phyloP scores from a whole-genome alignment of 192 early-diverging fungal genomes.

The Coemansia biformis region DNA sequence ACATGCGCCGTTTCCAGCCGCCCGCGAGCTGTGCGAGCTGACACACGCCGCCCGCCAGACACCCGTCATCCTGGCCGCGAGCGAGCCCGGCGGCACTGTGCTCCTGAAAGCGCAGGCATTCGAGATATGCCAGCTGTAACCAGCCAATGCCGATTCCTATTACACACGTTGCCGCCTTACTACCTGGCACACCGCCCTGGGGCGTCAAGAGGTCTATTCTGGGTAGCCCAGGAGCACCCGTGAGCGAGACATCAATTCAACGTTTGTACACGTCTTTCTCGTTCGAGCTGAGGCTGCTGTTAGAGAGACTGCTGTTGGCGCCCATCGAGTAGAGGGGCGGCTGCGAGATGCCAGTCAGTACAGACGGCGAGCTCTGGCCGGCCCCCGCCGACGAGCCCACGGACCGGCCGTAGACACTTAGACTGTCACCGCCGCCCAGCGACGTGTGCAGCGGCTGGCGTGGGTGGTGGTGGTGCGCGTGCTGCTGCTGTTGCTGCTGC shows the following conservation, averaged over 20 bases:
- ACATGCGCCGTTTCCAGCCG: slow-evolving; percentile 3
- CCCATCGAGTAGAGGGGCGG: slow-evolving; percentile 37
- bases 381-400: neutral
- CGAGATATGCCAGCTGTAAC: slow-evolving; percentile 2
- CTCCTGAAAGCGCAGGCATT: slow-evolving; percentile 16
- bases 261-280: slow-evolving; percentile 47
- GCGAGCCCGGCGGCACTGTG: slow-evolving; percentile 24
- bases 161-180: too few species aligned
- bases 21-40: slow-evolving; percentile 7
- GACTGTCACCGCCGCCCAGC: slow-evolving; percentile 31
- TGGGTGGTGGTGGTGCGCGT: neutral
- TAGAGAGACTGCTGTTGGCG: slow-evolving; percentile 32
- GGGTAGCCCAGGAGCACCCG: too few species aligned
- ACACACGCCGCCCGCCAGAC: slow-evolving; percentile 2
- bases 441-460: slow-evolving; percentile 20
- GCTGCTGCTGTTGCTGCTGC: slow-evolving; percentile 11
- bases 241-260: too few species aligned
- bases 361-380: neutral
- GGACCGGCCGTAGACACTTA: slow-evolving; percentile 23
- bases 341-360: slow-evolving; percentile 13
- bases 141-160: too few species aligned
- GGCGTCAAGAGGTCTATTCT: too few species aligned
- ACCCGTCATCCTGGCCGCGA: slow-evolving; percentile 21
- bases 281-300: slow-evolving; percentile 36
- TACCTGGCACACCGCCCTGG: too few species aligned